Evolutionary conservation across 129 eudicot species (phyloP).

Genomic region (Silybum marianum): DNA sequence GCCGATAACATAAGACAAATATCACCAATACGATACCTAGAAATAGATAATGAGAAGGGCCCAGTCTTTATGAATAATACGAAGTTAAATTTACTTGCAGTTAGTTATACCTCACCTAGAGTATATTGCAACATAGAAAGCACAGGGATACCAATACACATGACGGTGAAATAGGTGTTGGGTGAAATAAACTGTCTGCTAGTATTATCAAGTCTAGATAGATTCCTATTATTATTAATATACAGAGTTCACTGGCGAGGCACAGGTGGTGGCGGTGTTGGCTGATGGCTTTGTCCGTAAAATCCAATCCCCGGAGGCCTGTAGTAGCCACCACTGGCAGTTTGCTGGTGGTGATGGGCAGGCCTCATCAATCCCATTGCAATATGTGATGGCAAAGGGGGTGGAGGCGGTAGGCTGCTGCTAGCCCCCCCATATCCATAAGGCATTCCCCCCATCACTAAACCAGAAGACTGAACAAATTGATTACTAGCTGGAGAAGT

Average conservation of each 20-base stretch:
- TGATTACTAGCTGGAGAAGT: slow-evolving; percentile 49
- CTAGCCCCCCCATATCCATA: slow-evolving; percentile 39
- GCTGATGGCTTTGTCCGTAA: slow-evolving; percentile 71
- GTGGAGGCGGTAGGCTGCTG: slow-evolving; percentile 64
- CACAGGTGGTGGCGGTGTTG: slow-evolving; percentile 64
- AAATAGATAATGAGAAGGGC: neutral
- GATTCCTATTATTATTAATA: slow-evolving; percentile 52
- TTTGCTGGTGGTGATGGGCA: slow-evolving; percentile 46
- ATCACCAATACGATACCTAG: neutral
- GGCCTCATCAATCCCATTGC: slow-evolving; percentile 70
- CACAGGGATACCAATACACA: neutral
- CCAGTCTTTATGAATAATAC: neutral
- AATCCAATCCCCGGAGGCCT: slow-evolving; percentile 84
- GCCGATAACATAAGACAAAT: neutral
- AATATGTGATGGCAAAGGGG: slow-evolving; percentile 54
- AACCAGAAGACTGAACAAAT: slow-evolving; percentile 48
- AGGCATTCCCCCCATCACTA: slow-evolving; percentile 58
- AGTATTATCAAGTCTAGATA: neutral
- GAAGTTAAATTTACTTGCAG: neutral
- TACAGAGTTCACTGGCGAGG: slow-evolving; percentile 75
- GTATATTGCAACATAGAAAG: neutral
- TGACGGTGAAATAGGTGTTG: neutral
- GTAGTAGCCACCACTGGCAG: slow-evolving; percentile 55
- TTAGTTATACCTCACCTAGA: neutral
- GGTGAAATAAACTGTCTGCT: neutral